Percentiles rank a stretch among this genome's conserved stretches.
phyloP scores from a whole-genome alignment of 2,329 filamentous ascomycete species.

The Dryadomyces quercivorus region DNA sequence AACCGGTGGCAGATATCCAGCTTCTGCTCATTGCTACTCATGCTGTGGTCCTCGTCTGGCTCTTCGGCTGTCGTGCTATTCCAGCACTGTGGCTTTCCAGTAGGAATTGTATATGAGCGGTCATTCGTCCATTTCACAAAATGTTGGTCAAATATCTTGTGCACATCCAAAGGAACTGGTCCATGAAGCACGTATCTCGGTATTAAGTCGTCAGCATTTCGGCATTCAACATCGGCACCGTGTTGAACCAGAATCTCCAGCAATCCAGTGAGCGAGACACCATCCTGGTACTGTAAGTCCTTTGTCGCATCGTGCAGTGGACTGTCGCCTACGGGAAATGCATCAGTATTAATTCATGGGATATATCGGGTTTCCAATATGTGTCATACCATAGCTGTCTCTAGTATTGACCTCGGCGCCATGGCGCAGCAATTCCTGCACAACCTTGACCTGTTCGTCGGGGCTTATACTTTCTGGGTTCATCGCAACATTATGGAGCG shows the following conservation, averaged over 20 bases:
- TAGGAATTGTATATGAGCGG: background rate
- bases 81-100: background rate
- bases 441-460: background rate
- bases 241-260: background rate
- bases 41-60: no score
- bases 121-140: background rate
- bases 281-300: background rate
- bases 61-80: background rate
- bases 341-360: no score
- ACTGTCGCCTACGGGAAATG: background rate
- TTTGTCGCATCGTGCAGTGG: background rate
- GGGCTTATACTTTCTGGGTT: background rate
- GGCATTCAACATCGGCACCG: background rate
- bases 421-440: background rate
- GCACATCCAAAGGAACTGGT: background rate
- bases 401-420: background rate
- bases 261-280: background rate
- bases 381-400: background rate
- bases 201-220: background rate
- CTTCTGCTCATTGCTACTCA: no score
- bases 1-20: background rate
- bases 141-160: background rate
- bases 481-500: background rate
- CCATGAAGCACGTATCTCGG: background rate
- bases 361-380: no score